phyloP scores from a whole-genome alignment of 2,329 filamentous ascomycete species.

The Cladophialophora exuberans region DNA sequence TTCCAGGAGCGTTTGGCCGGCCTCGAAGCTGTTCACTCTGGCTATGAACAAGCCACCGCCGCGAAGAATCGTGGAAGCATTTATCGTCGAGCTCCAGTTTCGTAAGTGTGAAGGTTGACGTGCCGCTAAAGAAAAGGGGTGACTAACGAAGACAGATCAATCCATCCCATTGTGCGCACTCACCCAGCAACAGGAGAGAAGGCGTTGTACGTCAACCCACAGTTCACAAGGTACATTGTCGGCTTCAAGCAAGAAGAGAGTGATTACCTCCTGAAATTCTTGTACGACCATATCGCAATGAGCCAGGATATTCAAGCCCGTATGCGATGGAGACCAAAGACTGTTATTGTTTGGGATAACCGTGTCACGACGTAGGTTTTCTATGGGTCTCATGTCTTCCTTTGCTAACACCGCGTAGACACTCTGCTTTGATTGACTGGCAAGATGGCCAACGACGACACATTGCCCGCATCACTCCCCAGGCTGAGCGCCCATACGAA shows the following conservation, averaged over 20 bases:
- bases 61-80: constrained; percentile 55
- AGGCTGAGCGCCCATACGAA: constrained; percentile 55
- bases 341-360: constrained; percentile 45
- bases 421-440: constrained; percentile 57
- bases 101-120: constrained; percentile 32
- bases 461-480: constrained; percentile 56
- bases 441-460: constrained; percentile 56
- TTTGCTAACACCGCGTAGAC: constrained; percentile 37
- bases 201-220: constrained; percentile 52
- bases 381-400: constrained; percentile 45
- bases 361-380: constrained; percentile 21
- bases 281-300: constrained; percentile 51
- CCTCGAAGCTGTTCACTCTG: constrained; percentile 78
- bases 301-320: constrained; percentile 54
- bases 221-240: constrained; percentile 53
- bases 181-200: constrained; percentile 55
- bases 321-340: constrained; percentile 53
- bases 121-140: neutral
- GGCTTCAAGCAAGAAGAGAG: constrained; percentile 54
- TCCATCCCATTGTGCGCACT: constrained; percentile 51
- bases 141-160: constrained; percentile 20
- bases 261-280: constrained; percentile 50
- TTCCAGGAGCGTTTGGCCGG: constrained; percentile 82
- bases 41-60: constrained; percentile 73
- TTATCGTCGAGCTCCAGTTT: constrained; percentile 45